These are phyloP conservation scores for Corchorus olitorius DNA, from an alignment of 345 rosid genomes.

Conservation along the genomic window DNA sequence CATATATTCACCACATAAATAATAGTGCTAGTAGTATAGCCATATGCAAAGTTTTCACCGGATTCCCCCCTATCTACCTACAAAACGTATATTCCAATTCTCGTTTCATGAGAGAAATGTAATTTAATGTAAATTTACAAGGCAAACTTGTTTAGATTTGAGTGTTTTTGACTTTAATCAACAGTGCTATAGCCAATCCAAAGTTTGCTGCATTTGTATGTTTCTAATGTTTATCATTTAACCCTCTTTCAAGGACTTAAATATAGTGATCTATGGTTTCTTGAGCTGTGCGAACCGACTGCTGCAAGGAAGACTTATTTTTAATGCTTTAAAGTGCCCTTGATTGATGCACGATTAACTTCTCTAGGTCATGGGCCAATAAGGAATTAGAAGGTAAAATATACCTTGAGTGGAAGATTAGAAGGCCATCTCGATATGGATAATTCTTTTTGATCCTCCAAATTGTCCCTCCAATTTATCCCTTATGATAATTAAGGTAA, in stretches of 20 bases:
- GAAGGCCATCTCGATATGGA: too few relatives aligned
- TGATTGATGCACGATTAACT: constrained; percentile 20
- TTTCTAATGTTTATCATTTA: constrained; percentile 14
- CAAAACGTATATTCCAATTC: neutral
- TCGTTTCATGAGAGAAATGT: neutral
- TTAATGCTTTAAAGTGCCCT: constrained; percentile 14
- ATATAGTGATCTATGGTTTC: constrained; percentile 8
- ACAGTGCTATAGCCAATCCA: neutral
- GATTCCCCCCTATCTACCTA: neutral
- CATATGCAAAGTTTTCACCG: neutral
- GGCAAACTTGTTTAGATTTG: neutral
- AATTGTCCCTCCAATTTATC: too few relatives aligned
- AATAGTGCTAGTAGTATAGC: neutral
- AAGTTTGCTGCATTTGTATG: neutral
- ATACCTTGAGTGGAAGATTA: too few relatives aligned
- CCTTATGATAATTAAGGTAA: too few relatives aligned
- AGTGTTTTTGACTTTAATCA: neutral
- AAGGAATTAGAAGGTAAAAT: neutral
- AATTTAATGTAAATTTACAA: neutral
- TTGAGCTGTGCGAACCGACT: constrained; percentile 32
- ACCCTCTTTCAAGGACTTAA: neutral
- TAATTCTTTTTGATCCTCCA: too few relatives aligned
- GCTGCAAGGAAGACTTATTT: neutral
- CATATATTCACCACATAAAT: neutral
- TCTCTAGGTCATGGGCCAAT: neutral